Percentiles rank a stretch among this genome's conserved stretches.
Evolutionary conservation across 2,329 filamentous ascomycete genomes (phyloP).

Genomic region (Nectriaceae sp.): DNA sequence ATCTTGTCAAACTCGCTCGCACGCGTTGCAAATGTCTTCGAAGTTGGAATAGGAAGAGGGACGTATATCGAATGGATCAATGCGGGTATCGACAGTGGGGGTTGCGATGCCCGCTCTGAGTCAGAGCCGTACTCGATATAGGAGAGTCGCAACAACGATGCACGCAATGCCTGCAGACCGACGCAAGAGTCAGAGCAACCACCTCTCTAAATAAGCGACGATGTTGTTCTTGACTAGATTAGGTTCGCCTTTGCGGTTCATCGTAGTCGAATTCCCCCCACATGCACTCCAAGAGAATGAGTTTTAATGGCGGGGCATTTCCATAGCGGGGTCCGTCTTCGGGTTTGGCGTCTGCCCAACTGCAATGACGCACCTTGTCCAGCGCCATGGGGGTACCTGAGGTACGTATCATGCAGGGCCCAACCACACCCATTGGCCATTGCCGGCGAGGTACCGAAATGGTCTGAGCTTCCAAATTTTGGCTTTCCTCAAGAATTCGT

Average conservation of each 20-base stretch:
- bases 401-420: constrained; percentile 18
- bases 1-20: neutral
- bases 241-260: too few species aligned
- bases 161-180: too few species aligned
- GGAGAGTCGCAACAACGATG: too few species aligned
- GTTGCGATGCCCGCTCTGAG: too few species aligned
- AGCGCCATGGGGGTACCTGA: constrained; percentile 16
- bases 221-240: too few species aligned
- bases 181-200: too few species aligned
- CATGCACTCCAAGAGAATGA: too few species aligned
- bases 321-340: constrained; percentile 29
- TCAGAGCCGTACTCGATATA: too few species aligned
- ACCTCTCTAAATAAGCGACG: too few species aligned
- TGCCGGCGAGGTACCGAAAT: constrained; percentile 20
- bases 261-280: too few species aligned
- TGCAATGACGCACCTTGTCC: constrained; percentile 18
- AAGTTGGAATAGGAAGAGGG: constrained; percentile 1
- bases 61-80: neutral
- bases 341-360: constrained; percentile 7
- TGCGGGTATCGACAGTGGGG: constrained; percentile 19
- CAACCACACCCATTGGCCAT: constrained; percentile 11
- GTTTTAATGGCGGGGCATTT: constrained; percentile 32
- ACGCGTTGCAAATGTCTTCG: neutral
- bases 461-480: constrained; percentile 25
- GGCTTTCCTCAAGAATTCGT: neutral